Base-by-base conservation (phyloP, 345 rosid species). In the Eucalyptus camaldulensis region DNA sequence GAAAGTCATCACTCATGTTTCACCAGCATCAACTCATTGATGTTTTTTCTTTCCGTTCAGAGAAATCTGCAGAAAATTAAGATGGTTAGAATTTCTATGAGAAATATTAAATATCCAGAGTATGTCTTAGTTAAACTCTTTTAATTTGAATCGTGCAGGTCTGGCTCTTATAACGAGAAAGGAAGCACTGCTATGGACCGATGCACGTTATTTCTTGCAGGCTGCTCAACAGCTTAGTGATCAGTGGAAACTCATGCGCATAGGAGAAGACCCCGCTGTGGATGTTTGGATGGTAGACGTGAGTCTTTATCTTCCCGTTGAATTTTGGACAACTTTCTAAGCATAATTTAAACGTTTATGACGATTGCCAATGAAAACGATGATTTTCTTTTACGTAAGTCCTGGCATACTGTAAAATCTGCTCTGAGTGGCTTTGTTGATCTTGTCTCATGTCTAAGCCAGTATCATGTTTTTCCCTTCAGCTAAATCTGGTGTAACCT, bases 171-270 rank as follows among this genome's bases (percentile, higher is more conserved):
- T 98, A 62, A 96, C 99, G 5, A 92, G 90, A 90, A 90, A 91
- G 8, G 99, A 97, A 85, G 99, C 99, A 6, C 93, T 94, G 58
- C 87, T 97, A 37, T 98, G 99, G 99, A 98, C 99, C 11, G 99
- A 98, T 89, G 99, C 98, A 6, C 93, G 99, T 8, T 98, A 98
- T 92, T 98, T 96, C 90, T 90, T 97, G 92, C 99, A 98, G 94
- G 99, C 99, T 87, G 87, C 88, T 7, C 93, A 97, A 87, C 88
- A 98, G 92, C 99, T 98, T 86, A 95, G 96, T 76, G 92, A 93
- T 62, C 94, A 95, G 47, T 98, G 99, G 99, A 93, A 90, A 65
- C 95, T 98, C 24, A 98, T 98, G 99, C 98, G 99, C 49, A 92
- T 96, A 50, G 98, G 97, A 89, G 99, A 97, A 94, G 99, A 96